Conservation (phyloP, 2,329 filamentous ascomycete species). For the Fusarium stilboides region DNA sequence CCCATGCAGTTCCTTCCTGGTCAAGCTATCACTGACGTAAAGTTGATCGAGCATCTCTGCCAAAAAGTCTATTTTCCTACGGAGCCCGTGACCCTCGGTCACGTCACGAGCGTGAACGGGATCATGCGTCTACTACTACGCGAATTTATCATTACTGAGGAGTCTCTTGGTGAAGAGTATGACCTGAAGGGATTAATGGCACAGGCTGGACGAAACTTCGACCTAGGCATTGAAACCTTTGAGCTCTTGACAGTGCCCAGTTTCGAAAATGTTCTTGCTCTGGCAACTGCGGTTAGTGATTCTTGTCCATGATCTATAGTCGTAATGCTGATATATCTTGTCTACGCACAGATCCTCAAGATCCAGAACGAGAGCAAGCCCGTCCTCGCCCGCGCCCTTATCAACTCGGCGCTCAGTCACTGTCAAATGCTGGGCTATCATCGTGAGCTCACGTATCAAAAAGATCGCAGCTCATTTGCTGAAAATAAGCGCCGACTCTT, state of each 20-base stretch:
- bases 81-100: slow-evolving; percentile 32
- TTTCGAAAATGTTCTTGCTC: slow-evolving; percentile 38
- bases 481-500: slow-evolving; percentile 34
- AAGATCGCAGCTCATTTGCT: slow-evolving; percentile 15
- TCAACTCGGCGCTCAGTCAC: slow-evolving; percentile 30
- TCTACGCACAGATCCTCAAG: slow-evolving; percentile 24
- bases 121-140: slow-evolving; percentile 24
- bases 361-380: slow-evolving; percentile 30
- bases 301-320: fast-evolving
- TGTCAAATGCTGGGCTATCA: slow-evolving; percentile 44
- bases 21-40: slow-evolving; percentile 22
- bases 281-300: slow-evolving; percentile 27
- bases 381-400: slow-evolving; percentile 25
- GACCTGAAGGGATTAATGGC: slow-evolving; percentile 25
- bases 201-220: slow-evolving; percentile 32
- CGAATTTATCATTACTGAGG: slow-evolving; percentile 28
- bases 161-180: slow-evolving; percentile 19
- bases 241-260: slow-evolving; percentile 34
- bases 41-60: slow-evolving; percentile 32
- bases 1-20: slow-evolving; percentile 30
- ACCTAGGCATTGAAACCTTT: slow-evolving; percentile 36
- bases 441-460: slow-evolving; percentile 34
- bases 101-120: slow-evolving; percentile 34
- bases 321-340: fast-evolving
- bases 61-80: slow-evolving; percentile 42